Evolutionary conservation across 2,329 filamentous ascomycete species (phyloP).

Genomic region (Hysterium pulicare): DNA sequence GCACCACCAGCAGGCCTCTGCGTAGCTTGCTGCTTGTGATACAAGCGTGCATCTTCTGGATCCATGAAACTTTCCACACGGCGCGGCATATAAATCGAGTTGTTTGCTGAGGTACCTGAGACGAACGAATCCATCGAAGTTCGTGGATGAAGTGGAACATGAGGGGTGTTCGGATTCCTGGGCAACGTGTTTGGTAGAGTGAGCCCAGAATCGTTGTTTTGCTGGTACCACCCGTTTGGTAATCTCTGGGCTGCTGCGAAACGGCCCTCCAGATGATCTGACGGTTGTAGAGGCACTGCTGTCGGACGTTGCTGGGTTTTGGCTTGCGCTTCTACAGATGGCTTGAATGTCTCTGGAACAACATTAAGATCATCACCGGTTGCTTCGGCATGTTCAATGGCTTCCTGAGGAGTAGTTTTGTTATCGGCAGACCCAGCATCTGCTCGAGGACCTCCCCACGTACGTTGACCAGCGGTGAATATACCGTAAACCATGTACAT

Average conservation of each 20-base stretch:
- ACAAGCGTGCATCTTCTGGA: slow-evolving; percentile 71
- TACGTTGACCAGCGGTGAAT: slow-evolving; percentile 88
- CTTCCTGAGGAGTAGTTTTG: slow-evolving; percentile 73
- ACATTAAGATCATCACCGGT: slow-evolving; percentile 86
- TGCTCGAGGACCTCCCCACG: slow-evolving; percentile 90
- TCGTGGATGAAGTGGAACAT: slow-evolving; percentile 50
- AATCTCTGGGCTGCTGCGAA: slow-evolving; percentile 70
- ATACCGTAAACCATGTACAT: slow-evolving; percentile 97
- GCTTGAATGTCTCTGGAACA: slow-evolving; percentile 77
- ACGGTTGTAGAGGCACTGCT: slow-evolving; percentile 66
- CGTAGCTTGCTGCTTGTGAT: slow-evolving; percentile 61
- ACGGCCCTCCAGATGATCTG: slow-evolving; percentile 70
- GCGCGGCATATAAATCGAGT: slow-evolving; percentile 64
- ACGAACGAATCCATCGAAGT: slow-evolving; percentile 66
- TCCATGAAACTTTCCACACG: slow-evolving; percentile 74
- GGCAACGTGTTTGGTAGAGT: slow-evolving; percentile 51
- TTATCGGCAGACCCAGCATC: slow-evolving; percentile 80
- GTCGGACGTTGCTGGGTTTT: slow-evolving; percentile 43
- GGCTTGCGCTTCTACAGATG: slow-evolving; percentile 50
- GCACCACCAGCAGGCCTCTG: slow-evolving; percentile 46
- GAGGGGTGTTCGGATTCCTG: slow-evolving; percentile 45
- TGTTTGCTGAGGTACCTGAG: slow-evolving; percentile 55
- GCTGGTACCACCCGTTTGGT: slow-evolving; percentile 66
- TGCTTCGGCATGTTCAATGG: slow-evolving; percentile 75
- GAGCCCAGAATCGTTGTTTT: slow-evolving; percentile 64